Conservation (phyloP, 1,284 basidiomycete species). For the Ustilago trichophora region DNA sequence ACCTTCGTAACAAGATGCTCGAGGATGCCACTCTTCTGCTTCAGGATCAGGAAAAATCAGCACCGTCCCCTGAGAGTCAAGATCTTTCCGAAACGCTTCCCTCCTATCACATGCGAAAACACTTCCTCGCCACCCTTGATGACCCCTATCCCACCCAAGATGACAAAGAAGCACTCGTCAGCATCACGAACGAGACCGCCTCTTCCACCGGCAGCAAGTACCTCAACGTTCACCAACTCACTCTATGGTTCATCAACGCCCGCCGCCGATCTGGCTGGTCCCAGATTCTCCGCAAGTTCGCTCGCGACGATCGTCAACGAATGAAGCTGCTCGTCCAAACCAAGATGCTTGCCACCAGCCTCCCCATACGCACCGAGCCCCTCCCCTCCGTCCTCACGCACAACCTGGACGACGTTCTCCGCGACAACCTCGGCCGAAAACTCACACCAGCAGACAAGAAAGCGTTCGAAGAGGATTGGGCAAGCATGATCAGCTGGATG, state of each 20-base stretch:
- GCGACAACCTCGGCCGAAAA: constrained; percentile 14
- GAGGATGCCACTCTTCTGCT: not conserved
- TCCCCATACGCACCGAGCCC: not conserved
- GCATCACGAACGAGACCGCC: constrained; percentile 34
- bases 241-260: constrained; percentile 65
- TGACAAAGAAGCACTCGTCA: constrained; percentile 49
- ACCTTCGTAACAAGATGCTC: no score
- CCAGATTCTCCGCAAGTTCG: constrained; percentile 47
- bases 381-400: not conserved
- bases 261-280: constrained; percentile 64
- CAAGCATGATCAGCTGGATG: constrained; percentile 47
- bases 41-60: no score
- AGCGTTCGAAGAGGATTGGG: constrained; percentile 42
- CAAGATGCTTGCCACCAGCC: constrained; percentile 20
- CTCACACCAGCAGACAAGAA: constrained; percentile 21
- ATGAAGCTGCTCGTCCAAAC: constrained; percentile 29
- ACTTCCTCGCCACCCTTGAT: constrained; percentile 51
- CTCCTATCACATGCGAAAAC: constrained; percentile 49
- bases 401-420: constrained; percentile 19
- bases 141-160: constrained; percentile 51
- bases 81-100: constrained; percentile 22
- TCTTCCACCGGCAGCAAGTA: not conserved
- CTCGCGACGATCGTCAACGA: constrained; percentile 24
- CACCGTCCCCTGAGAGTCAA: not conserved
- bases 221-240: constrained; percentile 38